Evolutionary conservation across 495 filamentous ascomycete genomes (phyloP), one percentile per base, ranked within the genome.

Genomic region (Daldinia loculata): DNA sequence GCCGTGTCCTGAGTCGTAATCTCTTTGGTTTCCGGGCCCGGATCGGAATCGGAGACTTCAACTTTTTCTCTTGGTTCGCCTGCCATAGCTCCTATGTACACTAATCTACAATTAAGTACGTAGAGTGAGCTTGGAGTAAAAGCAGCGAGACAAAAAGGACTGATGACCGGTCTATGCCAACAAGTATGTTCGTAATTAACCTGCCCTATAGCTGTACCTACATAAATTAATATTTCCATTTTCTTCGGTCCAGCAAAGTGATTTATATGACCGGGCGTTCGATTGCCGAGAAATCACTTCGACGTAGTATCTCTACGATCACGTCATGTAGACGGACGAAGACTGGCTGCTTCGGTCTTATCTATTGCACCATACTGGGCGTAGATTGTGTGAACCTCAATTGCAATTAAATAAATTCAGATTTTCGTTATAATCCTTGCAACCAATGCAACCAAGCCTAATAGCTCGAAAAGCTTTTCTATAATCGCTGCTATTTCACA

Each of bases 291-390:
- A 26, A 34, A 12, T 19, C 22, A 51, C 51, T 19, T 51, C 56
- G 57, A 61, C 15, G 51, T 57, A 30, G 27, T 66, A 51, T 34
- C 19, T 24, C 11, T 27, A 32, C 63, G 48, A 71, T 66, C 69
- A 71, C 69, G 69, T 67, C 69, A 71, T 71, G 69, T 24, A 38
- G 32, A 52, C 41, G 58, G 62, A 55, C 53, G 63, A 22, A 67
- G 52, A 67, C 41, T 71, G 69, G 63, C 22, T 52, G 69, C 34
- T 63, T 63, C 56, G 51, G 59, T 36, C 69, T 71, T 71, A 71
- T 71, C 69, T 66, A 71, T 71, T 62, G 69, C 69, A 38, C 69
- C 69, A 71, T 71, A 26, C 45, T 59, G 36, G 63, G 63, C 51
- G 63, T 63, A 26, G 52, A 63, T 71, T 67, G 69, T 71, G 69